A percentile compares a stretch with the other conserved stretches of the same genome.
Evolutionary conservation across 192 early-diverging fungal genomes (phyloP).

Genomic region (Chytriomyces confervae): DNA sequence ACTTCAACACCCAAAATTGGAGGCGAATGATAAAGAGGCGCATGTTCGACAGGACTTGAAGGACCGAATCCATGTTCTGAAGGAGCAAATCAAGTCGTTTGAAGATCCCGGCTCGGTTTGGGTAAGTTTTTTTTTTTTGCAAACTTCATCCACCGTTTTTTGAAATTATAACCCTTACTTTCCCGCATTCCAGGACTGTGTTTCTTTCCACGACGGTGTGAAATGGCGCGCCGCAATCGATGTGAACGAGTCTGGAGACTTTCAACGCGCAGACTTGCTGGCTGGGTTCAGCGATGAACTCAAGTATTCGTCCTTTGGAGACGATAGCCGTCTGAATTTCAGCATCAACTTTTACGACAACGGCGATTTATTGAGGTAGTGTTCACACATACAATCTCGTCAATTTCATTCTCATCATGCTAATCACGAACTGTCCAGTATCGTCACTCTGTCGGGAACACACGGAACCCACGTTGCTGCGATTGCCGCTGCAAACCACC

Average conservation of each 20-base stretch:
- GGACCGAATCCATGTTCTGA: slow-evolving; percentile 70
- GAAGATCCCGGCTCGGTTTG: slow-evolving; percentile 71
- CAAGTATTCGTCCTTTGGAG: slow-evolving; percentile 75
- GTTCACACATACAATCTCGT: background rate
- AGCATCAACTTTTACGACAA: slow-evolving; percentile 94
- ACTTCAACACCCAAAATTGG: slow-evolving; percentile 26
- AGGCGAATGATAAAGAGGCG: slow-evolving; percentile 47
- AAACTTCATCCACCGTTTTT: background rate
- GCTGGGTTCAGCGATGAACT: slow-evolving; percentile 76
- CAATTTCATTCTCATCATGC: background rate
- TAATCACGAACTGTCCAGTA: slow-evolving; percentile 51
- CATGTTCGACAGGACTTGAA: slow-evolving; percentile 66
- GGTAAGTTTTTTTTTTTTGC: background rate
- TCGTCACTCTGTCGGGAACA: slow-evolving; percentile 81
- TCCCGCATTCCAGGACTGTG: slow-evolving; percentile 71
- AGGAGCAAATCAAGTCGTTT: slow-evolving; percentile 63
- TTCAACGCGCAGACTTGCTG: slow-evolving; percentile 60
- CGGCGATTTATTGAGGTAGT: slow-evolving; percentile 48
- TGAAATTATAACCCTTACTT: background rate
- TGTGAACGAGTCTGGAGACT: slow-evolving; percentile 76
- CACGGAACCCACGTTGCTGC: slow-evolving; percentile 96
- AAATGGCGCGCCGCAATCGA: slow-evolving; percentile 88
- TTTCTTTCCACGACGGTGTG: slow-evolving; percentile 86
- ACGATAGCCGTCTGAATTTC: slow-evolving; percentile 82
- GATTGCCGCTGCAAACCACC: slow-evolving; percentile 88